Conservation (phyloP, 106 monocot genomes). For the Iris macrosiphon region DNA sequence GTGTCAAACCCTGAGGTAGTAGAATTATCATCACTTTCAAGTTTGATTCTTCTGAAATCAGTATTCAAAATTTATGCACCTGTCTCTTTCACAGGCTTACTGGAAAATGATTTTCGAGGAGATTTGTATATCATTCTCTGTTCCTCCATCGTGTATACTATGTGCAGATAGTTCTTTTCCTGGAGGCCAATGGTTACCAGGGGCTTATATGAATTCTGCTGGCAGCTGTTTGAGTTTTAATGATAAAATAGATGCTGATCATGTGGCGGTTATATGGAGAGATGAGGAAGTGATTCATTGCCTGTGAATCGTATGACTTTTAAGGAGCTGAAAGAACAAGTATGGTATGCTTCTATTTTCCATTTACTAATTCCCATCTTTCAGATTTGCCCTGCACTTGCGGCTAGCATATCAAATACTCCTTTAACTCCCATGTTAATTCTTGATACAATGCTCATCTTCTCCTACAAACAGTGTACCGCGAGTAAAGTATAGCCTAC, state of each 20-base stretch:
- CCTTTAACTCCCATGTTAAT: too few relatives aligned
- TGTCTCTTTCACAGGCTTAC: slow-evolving; percentile 38
- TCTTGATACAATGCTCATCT: too few relatives aligned
- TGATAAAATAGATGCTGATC: slow-evolving; percentile 47
- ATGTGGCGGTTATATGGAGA: slow-evolving; percentile 65
- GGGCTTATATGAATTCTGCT: slow-evolving; percentile 74
- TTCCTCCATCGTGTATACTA: slow-evolving; percentile 61
- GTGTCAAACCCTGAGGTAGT: slow-evolving; percentile 79
- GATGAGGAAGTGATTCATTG: slow-evolving; percentile 72
- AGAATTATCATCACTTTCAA: not conserved
- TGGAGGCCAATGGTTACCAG: slow-evolving; percentile 84
- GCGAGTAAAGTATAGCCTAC: too few relatives aligned
- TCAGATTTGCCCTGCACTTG: too few relatives aligned
- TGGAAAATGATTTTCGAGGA: slow-evolving; percentile 87
- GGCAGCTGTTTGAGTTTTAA: slow-evolving; percentile 69
- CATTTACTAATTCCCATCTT: too few relatives aligned
- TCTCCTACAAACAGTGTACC: too few relatives aligned
- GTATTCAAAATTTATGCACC: not conserved
- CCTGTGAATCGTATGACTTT: slow-evolving; percentile 66
- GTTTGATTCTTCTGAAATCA: slow-evolving; percentile 1
- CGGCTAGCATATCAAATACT: too few relatives aligned
- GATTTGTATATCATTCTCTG: slow-evolving; percentile 57
- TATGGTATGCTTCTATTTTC: slow-evolving; percentile 54
- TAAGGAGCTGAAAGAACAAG: slow-evolving; percentile 56
- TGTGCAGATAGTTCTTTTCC: slow-evolving; percentile 53